Base-by-base conservation (phyloP, 129 eudicot species). In the Lactuca sativa region DNA sequence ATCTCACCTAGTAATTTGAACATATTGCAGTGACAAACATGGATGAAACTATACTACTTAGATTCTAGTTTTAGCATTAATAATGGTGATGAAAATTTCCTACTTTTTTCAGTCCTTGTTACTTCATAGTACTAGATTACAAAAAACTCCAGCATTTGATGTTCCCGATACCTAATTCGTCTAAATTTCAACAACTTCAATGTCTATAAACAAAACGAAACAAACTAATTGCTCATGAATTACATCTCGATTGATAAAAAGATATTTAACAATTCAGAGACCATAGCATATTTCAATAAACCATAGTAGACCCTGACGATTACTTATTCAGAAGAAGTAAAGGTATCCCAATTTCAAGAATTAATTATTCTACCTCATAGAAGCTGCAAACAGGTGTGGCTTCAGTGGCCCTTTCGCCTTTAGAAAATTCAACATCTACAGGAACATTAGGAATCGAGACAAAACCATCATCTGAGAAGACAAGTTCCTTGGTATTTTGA, bases 311-410 rank as follows among this genome's bases (percentile, higher is more conserved):
- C 69, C 54, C 69, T 11, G 52, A 54, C 37, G 4, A n/a, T 37
- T 25, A 67, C 48, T 7, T 30, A 38, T 14, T 14, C 58, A 55
- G 13, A 61, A 74, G 14, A 47, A 55, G 9, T 4, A 56, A 74
- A 13, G 15, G 38, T 18, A 72, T 49, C 43, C 10, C 17, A 73
- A 62, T 52, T 33, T 0, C 52, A 41, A 44, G 53, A 70, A 59
- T 1, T 5, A 21, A 54, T 4, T 16, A 70, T 64, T 38, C 64
- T 31, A 88, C 98, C 97, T 93, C 88, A 71, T 85, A 80, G 74
- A 93, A 93, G 85, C 64, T 66, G 18, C 60, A 82, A 77, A 85
- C 95, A 57, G 90, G 86, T 34, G 93, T 89, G 41, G 79, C 76
- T 71, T 86, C 95, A 65, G 70, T 52, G 17, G 21, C n/a, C 72